phyloP scores from a whole-genome alignment of 1,284 basidiomycete genomes.

The Psilocybe mexicana region DNA sequence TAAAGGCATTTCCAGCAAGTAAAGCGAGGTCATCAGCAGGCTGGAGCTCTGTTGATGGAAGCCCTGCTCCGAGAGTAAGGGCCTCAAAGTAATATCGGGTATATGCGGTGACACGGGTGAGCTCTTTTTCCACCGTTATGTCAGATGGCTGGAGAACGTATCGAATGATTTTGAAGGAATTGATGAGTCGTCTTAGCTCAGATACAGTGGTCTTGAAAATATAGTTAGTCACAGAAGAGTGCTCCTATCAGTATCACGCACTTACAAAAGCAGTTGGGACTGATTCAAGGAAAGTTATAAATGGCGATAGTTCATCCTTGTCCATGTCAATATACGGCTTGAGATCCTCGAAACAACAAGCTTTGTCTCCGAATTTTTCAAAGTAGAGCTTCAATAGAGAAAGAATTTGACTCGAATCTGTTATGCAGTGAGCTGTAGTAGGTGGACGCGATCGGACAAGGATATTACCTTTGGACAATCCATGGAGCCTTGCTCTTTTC shows the following conservation, averaged over 20 bases:
- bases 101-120: constrained; percentile 50
- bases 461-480: constrained; percentile 44
- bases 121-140: constrained; percentile 58
- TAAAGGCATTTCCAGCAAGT: constrained; percentile 67
- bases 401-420: constrained; percentile 47
- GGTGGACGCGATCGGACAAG: constrained; percentile 1
- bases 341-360: constrained; percentile 86
- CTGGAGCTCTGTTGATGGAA: constrained; percentile 81
- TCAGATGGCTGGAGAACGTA: constrained; percentile 50
- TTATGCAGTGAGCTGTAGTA: background rate
- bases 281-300: constrained; percentile 57
- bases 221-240: background rate
- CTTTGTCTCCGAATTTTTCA: constrained; percentile 72
- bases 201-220: constrained; percentile 43
- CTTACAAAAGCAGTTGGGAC: constrained; percentile 52
- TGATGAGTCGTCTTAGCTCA: constrained; percentile 63
- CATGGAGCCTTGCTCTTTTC: constrained; percentile 50
- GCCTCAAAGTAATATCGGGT: constrained; percentile 62
- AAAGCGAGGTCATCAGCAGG: constrained; percentile 85
- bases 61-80: constrained; percentile 61
- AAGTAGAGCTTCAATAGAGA: constrained; percentile 68
- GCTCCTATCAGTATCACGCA: constrained; percentile 6
- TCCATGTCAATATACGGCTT: constrained; percentile 59
- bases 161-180: constrained; percentile 71
- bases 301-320: constrained; percentile 46